Evolutionary conservation across 2,329 filamentous ascomycete species (phyloP).

Genomic region (Rutstroemia sp.): DNA sequence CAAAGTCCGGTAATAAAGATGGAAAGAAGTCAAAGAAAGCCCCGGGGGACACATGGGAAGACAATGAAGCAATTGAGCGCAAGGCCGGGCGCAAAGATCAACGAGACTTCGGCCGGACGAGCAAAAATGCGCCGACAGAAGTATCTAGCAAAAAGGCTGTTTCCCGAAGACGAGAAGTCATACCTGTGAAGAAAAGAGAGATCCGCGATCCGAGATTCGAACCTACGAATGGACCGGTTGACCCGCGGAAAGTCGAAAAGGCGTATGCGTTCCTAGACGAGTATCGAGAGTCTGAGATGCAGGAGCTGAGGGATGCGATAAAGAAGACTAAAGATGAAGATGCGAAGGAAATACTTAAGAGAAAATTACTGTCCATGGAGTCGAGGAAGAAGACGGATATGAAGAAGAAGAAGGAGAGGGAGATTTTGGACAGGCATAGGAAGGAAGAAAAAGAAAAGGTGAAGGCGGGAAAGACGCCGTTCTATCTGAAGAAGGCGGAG

Average conservation of each 20-base stretch:
- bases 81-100: slow-evolving; percentile 33
- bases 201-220: slow-evolving; percentile 86
- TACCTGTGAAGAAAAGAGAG: slow-evolving; percentile 51
- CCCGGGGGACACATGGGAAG: slow-evolving; percentile 24
- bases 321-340: slow-evolving; percentile 59
- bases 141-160: slow-evolving; percentile 79
- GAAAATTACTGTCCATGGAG: slow-evolving; percentile 69
- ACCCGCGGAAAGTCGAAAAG: slow-evolving; percentile 53
- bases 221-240: slow-evolving; percentile 46
- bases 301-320: slow-evolving; percentile 60
- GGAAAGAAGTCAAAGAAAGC: slow-evolving; percentile 33
- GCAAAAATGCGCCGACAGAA: slow-evolving; percentile 84
- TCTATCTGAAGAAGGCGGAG: slow-evolving; percentile 87
- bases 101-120: slow-evolving; percentile 45
- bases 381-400: slow-evolving; percentile 65
- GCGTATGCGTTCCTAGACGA: slow-evolving; percentile 85
- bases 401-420: slow-evolving; percentile 60
- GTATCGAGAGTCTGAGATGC: slow-evolving; percentile 79
- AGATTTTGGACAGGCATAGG: slow-evolving; percentile 67
- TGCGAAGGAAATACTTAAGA: slow-evolving; percentile 63
- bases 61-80: slow-evolving; percentile 36
- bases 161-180: slow-evolving; percentile 67
- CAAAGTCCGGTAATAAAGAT: slow-evolving; percentile 25
- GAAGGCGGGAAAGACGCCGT: slow-evolving; percentile 83
- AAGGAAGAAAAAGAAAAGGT: slow-evolving; percentile 78